phyloP scores from a whole-genome alignment of 2,329 filamentous ascomycete species.

The Verticillium longisporum region DNA sequence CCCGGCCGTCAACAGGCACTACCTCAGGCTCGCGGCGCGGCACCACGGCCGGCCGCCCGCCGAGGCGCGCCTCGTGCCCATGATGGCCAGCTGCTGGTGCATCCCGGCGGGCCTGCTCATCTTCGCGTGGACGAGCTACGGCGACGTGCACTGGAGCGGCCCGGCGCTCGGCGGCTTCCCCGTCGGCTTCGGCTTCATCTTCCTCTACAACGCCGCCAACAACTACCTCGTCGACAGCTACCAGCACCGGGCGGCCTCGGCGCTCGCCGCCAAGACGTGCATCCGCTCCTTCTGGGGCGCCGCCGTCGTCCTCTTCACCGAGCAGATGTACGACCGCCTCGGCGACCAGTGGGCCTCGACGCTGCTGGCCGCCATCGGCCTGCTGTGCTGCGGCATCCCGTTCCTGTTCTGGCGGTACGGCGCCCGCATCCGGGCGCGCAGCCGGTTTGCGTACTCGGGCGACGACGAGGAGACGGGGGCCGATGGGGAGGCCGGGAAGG shows the following conservation, averaged over 20 bases:
- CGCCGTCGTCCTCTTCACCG: conserved; percentile 68
- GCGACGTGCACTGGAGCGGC: conserved; percentile 60
- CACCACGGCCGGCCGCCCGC: conserved; percentile 69
- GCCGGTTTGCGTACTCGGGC: conserved; percentile 66
- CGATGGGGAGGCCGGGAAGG: conserved; percentile 30
- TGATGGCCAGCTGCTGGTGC: conserved; percentile 72
- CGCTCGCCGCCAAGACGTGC: conserved; percentile 75
- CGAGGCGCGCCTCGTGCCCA: conserved; percentile 72
- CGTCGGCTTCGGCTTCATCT: conserved; percentile 76
- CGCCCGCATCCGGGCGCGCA: conserved; percentile 59
- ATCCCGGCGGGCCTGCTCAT: conserved; percentile 54
- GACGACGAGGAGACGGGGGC: conserved; percentile 37
- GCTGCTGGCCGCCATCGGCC: conserved; percentile 64
- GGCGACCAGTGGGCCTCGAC: conserved; percentile 71
- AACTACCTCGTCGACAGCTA: conserved; percentile 64
- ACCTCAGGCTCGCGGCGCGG: conserved; percentile 55
- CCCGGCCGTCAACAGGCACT: conserved; percentile 75
- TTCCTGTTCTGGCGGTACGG: conserved; percentile 78
- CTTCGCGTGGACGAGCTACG: conserved; percentile 59
- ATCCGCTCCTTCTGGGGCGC: conserved; percentile 78
- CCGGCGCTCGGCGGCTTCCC: conserved; percentile 65
- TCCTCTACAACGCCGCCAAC: conserved; percentile 73
- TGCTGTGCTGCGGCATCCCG: conserved; percentile 76
- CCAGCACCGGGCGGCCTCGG: conserved; percentile 70
- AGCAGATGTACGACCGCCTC: conserved; percentile 70